Conservation (phyloP, 129 eudicot genomes). For the Gnaphalium uliginosum region DNA sequence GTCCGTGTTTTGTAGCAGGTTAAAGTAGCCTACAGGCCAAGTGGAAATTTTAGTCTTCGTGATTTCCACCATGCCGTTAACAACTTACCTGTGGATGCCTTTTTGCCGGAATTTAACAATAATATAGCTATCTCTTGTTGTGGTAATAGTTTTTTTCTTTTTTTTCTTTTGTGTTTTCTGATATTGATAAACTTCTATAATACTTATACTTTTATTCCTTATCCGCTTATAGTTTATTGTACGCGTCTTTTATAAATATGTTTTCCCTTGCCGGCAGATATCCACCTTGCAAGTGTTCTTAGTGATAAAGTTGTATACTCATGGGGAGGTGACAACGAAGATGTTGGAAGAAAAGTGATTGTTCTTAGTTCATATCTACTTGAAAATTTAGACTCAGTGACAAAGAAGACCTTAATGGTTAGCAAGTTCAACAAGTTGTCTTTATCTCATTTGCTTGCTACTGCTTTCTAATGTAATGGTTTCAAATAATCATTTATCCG, state of each 20-base stretch:
- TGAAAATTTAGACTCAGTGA: conserved; percentile 52
- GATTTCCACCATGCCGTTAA: conserved; percentile 95
- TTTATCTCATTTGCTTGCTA: conserved; percentile 10
- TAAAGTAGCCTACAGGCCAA: conserved; percentile 85
- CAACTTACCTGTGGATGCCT: conserved; percentile 71
- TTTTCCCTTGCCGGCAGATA: conserved; percentile 38
- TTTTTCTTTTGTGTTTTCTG: background rate
- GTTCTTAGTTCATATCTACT: conserved; percentile 55
- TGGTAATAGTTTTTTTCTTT: conserved; percentile 39
- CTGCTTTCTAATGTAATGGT: conserved; percentile 3
- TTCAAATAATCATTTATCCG: background rate
- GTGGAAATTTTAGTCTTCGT: conserved; percentile 75
- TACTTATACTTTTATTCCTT: conserved; percentile 1
- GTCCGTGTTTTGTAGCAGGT: conserved; percentile 47
- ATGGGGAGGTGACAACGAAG: conserved; percentile 63
- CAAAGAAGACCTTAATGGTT: conserved; percentile 63
- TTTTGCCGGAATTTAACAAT: conserved; percentile 50
- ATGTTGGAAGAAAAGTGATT: conserved; percentile 69
- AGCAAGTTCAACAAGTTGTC: conserved; percentile 28
- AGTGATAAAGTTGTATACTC: conserved; percentile 62
- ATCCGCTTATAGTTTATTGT: conserved; percentile 5
- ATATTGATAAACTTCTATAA: background rate
- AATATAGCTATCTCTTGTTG: conserved; percentile 45
- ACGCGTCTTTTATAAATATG: background rate
- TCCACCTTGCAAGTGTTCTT: conserved; percentile 64